phyloP scores from a whole-genome alignment of 495 filamentous ascomycete genomes.

The Penicillium longicatenatum region DNA sequence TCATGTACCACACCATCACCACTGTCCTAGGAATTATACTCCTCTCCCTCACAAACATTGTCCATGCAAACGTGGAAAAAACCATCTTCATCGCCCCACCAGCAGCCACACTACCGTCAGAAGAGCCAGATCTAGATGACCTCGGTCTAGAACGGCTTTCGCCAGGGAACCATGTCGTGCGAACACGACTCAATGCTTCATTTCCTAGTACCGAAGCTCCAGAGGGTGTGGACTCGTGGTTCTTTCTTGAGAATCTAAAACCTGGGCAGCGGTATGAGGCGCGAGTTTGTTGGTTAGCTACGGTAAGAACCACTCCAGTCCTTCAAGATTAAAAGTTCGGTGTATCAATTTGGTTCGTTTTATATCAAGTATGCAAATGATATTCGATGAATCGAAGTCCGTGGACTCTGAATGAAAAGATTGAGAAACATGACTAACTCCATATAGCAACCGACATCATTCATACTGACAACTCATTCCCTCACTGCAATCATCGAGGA shows the following conservation, averaged over 20 bases:
- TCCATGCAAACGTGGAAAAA: slow-evolving; percentile 82
- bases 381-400: not conserved
- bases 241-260: slow-evolving; percentile 73
- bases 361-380: not conserved
- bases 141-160: slow-evolving; percentile 66
- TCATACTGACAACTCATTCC: slow-evolving; percentile 65
- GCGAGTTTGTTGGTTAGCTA: slow-evolving; percentile 91
- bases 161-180: slow-evolving; percentile 54
- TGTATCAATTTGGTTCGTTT: not conserved
- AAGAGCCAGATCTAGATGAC: slow-evolving; percentile 61
- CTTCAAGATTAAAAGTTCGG: not conserved
- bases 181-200: slow-evolving; percentile 61
- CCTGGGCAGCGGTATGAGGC: slow-evolving; percentile 84
- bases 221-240: slow-evolving; percentile 74
- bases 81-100: slow-evolving; percentile 79
- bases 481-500: slow-evolving; percentile 59
- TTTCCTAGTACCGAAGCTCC: slow-evolving; percentile 60
- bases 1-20: slow-evolving; percentile 22
- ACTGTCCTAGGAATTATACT: slow-evolving; percentile 29
- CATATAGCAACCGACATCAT: slow-evolving; percentile 82
- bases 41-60: slow-evolving; percentile 31
- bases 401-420: no score
- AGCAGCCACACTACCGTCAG: slow-evolving; percentile 50
- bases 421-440: no score
- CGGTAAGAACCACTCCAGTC: slow-evolving; percentile 56